Evolutionary conservation across 768 basidiomycete species (phyloP).

Genomic region (Lactifluus hygrophoroides): DNA sequence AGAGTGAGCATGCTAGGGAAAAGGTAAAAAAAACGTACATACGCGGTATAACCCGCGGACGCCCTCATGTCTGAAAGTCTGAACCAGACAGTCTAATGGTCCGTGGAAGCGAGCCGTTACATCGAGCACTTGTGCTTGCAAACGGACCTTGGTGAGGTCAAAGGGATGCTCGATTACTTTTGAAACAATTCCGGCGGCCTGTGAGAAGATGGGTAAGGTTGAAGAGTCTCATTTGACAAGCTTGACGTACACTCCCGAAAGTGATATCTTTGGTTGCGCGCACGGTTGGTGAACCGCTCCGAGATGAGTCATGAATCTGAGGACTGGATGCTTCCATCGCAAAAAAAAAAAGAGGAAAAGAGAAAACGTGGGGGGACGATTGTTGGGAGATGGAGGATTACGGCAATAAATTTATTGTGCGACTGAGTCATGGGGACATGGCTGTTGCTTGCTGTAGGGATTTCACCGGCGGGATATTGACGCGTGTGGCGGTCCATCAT

Average conservation of each 20-base stretch:
- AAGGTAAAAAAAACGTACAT: constrained; percentile 24
- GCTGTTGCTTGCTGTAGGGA: background rate
- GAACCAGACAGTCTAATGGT: constrained; percentile 76
- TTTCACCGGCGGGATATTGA: background rate
- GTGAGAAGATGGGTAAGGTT: background rate
- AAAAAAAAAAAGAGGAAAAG: too few species aligned
- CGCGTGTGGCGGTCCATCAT: background rate
- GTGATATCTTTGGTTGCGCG: constrained; percentile 25
- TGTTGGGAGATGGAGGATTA: background rate
- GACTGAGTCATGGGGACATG: background rate
- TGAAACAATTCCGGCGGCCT: constrained; percentile 83
- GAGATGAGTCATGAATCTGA: constrained; percentile 2
- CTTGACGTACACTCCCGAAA: constrained; percentile 24
- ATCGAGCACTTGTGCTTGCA: constrained; percentile 85
- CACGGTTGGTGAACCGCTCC: constrained; percentile 15
- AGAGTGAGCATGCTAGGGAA: background rate
- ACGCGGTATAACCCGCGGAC: constrained; percentile 82
- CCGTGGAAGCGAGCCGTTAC: constrained; percentile 66
- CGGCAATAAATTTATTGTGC: background rate
- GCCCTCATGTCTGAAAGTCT: constrained; percentile 79
- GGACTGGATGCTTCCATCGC: constrained; percentile 22
- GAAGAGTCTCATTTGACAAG: background rate
- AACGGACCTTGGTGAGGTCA: constrained; percentile 88
- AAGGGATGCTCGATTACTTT: constrained; percentile 93
- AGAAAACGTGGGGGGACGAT: background rate